These are phyloP conservation scores for Perkinsus marinus DNA, from an alignment of 169 alveolate species.

Conservation along the genomic window DNA sequence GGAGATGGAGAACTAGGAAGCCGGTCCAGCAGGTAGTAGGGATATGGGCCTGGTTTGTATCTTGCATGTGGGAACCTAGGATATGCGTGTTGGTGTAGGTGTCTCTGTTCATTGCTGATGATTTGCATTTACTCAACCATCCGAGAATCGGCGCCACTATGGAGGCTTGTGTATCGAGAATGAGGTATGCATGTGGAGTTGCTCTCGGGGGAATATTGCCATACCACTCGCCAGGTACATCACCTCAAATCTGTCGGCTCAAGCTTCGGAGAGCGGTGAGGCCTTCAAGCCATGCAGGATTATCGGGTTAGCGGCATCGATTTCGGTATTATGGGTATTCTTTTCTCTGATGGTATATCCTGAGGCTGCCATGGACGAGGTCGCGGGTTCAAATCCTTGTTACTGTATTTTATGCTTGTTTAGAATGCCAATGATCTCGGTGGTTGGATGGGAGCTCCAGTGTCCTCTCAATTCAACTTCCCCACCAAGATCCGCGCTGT, in stretches of 20 bases:
- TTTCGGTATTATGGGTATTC: not conserved
- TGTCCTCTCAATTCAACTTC: slow-evolving; percentile 29
- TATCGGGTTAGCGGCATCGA: slow-evolving; percentile 36
- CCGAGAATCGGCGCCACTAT: slow-evolving; percentile 60
- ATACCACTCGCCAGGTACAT: not conserved
- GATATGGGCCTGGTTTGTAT: not conserved
- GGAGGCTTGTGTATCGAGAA: slow-evolving; percentile 84
- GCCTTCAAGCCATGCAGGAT: slow-evolving; percentile 34
- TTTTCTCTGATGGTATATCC: not conserved
- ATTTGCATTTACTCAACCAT: slow-evolving; percentile 77
- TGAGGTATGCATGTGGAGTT: slow-evolving; percentile 72
- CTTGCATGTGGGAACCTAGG: slow-evolving; percentile 14
- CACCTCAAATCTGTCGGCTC: not conserved
- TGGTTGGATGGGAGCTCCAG: slow-evolving; percentile 47
- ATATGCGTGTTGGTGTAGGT: slow-evolving; percentile 41
- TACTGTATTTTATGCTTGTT: not conserved
- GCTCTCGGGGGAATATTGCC: not conserved
- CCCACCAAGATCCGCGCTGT: slow-evolving; percentile 45
- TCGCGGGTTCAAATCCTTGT: not conserved
- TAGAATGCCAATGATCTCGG: slow-evolving; percentile 48
- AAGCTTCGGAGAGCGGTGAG: slow-evolving; percentile 1
- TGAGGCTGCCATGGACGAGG: not conserved
- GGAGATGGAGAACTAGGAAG: slow-evolving; percentile 44
- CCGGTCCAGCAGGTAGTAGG: not conserved
- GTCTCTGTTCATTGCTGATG: slow-evolving; percentile 80